A percentile compares a stretch with the other conserved stretches of the same genome.
Evolutionary conservation across 2,329 filamentous ascomycete species (phyloP).

Genomic region (Clonostachys sp.): DNA sequence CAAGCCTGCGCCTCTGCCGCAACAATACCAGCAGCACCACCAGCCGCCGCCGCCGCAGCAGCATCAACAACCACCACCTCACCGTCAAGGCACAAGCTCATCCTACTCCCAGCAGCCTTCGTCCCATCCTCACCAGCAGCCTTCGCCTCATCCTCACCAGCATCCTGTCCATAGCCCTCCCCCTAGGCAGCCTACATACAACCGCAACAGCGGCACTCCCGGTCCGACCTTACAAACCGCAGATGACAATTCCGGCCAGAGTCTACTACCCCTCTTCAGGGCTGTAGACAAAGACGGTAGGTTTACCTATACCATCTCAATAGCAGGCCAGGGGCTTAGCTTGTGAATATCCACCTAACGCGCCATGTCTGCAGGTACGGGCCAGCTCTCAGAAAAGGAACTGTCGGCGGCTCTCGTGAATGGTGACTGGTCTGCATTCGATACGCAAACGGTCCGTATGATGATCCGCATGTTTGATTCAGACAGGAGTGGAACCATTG

Average conservation of each 20-base stretch:
- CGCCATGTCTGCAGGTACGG: conserved; percentile 47
- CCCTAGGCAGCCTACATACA: too few species aligned
- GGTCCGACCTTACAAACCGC: conserved; percentile 62
- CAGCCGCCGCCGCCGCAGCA: too few species aligned
- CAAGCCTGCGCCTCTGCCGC: conserved; percentile 11
- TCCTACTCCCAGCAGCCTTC: conserved; percentile 9
- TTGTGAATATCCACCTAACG: not conserved
- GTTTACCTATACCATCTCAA: conserved; percentile 10
- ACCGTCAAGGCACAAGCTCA: conserved; percentile 22
- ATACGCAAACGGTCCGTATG: conserved; percentile 91
- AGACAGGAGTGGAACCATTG: conserved; percentile 82
- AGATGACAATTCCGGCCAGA: conserved; percentile 56
- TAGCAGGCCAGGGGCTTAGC: not conserved
- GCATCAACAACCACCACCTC: too few species aligned
- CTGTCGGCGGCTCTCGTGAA: conserved; percentile 90
- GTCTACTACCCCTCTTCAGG: conserved; percentile 78
- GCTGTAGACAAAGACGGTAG: conserved; percentile 83
- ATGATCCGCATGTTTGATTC: conserved; percentile 99
- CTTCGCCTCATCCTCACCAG: too few species aligned
- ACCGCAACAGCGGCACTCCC: conserved; percentile 34
- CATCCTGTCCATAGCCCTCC: too few species aligned
- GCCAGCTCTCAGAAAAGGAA: conserved; percentile 80
- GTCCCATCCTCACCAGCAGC: conserved; percentile 2
- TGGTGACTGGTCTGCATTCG: conserved; percentile 92
- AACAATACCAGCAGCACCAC: conserved; percentile 25